phyloP scores from a whole-genome alignment of 306 rosid genomes.

The Canavalia ensiformis region DNA sequence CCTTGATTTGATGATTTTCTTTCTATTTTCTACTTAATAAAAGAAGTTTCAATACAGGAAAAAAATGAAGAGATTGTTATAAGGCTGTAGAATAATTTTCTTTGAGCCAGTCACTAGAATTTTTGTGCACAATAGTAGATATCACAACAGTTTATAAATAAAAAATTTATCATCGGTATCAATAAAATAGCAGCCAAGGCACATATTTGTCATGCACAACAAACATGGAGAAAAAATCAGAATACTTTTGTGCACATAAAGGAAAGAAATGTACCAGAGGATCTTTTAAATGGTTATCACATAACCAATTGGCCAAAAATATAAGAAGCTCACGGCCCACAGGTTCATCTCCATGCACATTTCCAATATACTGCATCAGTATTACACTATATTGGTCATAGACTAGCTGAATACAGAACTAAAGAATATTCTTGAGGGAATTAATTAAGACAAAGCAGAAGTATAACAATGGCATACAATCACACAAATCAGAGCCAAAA shows the following conservation, averaged over 20 bases:
- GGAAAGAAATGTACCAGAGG: constrained; percentile 71
- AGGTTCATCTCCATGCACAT: constrained; percentile 98
- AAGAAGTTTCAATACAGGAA: constrained; percentile 6
- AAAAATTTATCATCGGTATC: background rate
- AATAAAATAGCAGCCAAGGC: background rate
- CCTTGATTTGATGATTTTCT: constrained; percentile 9
- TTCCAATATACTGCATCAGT: constrained; percentile 89
- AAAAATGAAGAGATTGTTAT: background rate
- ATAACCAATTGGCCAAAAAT: constrained; percentile 89
- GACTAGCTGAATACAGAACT: constrained; percentile 38
- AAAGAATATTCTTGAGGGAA: constrained; percentile 14
- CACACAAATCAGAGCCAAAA: constrained; percentile 11
- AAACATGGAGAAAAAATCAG: background rate
- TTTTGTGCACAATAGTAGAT: background rate
- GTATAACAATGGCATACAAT: constrained; percentile 13
- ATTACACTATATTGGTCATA: constrained; percentile 43
- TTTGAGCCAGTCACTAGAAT: background rate
- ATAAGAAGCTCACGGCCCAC: constrained; percentile 92
- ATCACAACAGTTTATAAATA: constrained; percentile 10
- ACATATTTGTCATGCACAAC: constrained; percentile 13
- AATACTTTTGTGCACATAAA: constrained; percentile 15
- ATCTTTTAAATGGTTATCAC: constrained; percentile 86
- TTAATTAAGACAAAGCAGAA: constrained; percentile 25
- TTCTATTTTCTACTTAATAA: constrained; percentile 3
- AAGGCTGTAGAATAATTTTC: constrained; percentile 36